These are phyloP conservation scores for Bipolaris oryzae DNA, from an alignment of 2,329 filamentous ascomycete genomes.

Conservation along the genomic window DNA sequence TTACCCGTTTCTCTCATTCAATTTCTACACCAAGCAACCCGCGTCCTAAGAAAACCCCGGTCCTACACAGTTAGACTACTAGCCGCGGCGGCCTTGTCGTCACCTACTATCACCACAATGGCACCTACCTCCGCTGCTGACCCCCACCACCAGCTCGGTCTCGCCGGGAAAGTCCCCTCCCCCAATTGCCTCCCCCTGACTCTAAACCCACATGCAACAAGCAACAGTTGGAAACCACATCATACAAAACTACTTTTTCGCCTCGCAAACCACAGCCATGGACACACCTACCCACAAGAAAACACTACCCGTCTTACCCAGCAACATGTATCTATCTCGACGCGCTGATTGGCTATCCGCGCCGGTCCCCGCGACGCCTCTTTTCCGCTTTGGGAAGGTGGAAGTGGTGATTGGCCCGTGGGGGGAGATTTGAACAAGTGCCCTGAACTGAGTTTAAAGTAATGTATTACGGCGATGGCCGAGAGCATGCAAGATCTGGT, in stretches of 20 bases:
- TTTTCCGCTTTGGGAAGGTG: constrained; percentile 19
- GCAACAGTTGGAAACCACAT: too few relatives aligned
- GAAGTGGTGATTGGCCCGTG: constrained; percentile 2
- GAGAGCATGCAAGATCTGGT: neutral
- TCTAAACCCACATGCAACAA: too few relatives aligned
- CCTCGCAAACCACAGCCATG: too few relatives aligned
- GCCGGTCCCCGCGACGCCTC: neutral
- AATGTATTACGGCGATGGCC: constrained; percentile 8
- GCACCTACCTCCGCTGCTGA: too few relatives aligned
- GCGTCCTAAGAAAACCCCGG: constrained; percentile 8
- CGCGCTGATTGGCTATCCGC: constrained; percentile 6
- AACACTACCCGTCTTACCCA: too few relatives aligned
- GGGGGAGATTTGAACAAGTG: neutral
- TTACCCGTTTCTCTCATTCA: neutral
- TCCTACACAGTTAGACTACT: neutral
- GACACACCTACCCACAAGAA: too few relatives aligned
- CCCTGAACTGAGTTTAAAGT: neutral
- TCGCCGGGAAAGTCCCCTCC: too few relatives aligned
- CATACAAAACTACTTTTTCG: too few relatives aligned
- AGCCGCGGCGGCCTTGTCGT: too few relatives aligned
- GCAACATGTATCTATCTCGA: constrained; percentile 3
- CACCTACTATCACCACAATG: too few relatives aligned
- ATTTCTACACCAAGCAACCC: neutral
- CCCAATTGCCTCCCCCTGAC: too few relatives aligned
- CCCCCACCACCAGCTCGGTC: too few relatives aligned